Conservation (phyloP, 306 rosid genomes). For the Vigna angularis region DNA sequence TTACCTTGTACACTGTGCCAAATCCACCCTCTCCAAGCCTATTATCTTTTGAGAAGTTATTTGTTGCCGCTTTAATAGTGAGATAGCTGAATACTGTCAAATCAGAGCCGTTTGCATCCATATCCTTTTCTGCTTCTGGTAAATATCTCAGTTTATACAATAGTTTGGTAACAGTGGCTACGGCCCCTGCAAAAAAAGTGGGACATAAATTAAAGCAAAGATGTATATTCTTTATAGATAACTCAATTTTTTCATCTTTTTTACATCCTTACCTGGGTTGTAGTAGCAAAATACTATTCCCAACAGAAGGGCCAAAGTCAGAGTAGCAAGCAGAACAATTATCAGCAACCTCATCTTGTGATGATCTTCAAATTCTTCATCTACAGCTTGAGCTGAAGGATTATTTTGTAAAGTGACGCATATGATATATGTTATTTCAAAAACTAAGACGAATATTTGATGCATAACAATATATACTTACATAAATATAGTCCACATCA, state of each 20-base stretch:
- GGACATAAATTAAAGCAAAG: not conserved
- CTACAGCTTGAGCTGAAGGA: slow-evolving; percentile 43
- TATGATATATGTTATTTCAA: slow-evolving; percentile 18
- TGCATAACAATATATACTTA: not conserved
- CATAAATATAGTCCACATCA: slow-evolving; percentile 1
- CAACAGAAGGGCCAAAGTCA: slow-evolving; percentile 34
- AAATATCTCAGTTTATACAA: slow-evolving; percentile 36
- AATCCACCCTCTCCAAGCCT: slow-evolving; percentile 66
- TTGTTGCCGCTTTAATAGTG: slow-evolving; percentile 56
- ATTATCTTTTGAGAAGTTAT: slow-evolving; percentile 55
- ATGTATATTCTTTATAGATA: not conserved
- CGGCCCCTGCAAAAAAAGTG: slow-evolving; percentile 28
- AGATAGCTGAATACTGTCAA: slow-evolving; percentile 49
- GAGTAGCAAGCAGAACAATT: slow-evolving; percentile 42
- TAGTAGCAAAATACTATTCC: slow-evolving; percentile 44
- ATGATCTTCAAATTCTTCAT: slow-evolving; percentile 37
- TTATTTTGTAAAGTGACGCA: slow-evolving; percentile 36
- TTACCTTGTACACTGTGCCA: slow-evolving; percentile 64
- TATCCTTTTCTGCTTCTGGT: slow-evolving; percentile 36
- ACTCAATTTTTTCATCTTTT: not conserved
- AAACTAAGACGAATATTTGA: slow-evolving; percentile 12
- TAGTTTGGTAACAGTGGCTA: slow-evolving; percentile 17
- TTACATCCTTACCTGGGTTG: slow-evolving; percentile 37
- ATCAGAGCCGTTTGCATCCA: slow-evolving; percentile 41
- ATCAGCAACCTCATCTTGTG: slow-evolving; percentile 41